These are phyloP conservation scores for Furculomyces boomerangus DNA, from an alignment of 371 early-diverging fungal genomes.

Conservation along the genomic window DNA sequence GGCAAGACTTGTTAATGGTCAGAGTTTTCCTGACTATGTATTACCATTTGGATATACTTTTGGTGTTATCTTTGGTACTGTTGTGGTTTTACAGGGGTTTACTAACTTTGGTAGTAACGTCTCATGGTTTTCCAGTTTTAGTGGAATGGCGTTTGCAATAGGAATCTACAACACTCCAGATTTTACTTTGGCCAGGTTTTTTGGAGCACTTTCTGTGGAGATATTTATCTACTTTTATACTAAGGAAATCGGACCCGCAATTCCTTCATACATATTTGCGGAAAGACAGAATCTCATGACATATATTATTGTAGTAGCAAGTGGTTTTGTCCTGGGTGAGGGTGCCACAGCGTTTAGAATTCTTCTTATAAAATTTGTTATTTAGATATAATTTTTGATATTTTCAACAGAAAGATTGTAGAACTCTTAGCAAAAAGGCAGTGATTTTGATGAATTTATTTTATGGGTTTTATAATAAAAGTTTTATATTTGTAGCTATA, in stretches of 20 bases:
- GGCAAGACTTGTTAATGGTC: conserved; percentile 61
- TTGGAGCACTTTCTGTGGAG: conserved; percentile 34
- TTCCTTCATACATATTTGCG: not conserved
- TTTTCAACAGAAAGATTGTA: no score
- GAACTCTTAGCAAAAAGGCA: no score
- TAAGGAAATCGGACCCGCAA: not conserved
- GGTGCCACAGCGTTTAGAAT: conserved; percentile 37
- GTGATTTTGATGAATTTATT: no score
- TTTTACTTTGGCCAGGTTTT: conserved; percentile 52
- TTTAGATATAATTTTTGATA: no score
- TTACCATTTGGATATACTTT: conserved; percentile 36
- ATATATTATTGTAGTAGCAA: conserved; percentile 49
- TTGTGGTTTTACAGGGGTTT: conserved; percentile 20
- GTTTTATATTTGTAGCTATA: no score
- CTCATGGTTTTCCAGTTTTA: conserved; percentile 24
- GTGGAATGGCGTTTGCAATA: conserved; percentile 66
- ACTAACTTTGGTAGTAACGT: conserved; percentile 4
- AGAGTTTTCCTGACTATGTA: conserved; percentile 43
- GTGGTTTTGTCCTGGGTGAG: conserved; percentile 69
- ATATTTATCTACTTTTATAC: conserved; percentile 3
- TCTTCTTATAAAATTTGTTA: no score
- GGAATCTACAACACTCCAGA: conserved; percentile 72
- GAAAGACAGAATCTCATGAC: conserved; percentile 13
- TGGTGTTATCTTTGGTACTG: conserved; percentile 32
- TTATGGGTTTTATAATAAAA: no score